Base-by-base conservation (phyloP, 1,284 basidiomycete species). In the Fistulina hepatica region DNA sequence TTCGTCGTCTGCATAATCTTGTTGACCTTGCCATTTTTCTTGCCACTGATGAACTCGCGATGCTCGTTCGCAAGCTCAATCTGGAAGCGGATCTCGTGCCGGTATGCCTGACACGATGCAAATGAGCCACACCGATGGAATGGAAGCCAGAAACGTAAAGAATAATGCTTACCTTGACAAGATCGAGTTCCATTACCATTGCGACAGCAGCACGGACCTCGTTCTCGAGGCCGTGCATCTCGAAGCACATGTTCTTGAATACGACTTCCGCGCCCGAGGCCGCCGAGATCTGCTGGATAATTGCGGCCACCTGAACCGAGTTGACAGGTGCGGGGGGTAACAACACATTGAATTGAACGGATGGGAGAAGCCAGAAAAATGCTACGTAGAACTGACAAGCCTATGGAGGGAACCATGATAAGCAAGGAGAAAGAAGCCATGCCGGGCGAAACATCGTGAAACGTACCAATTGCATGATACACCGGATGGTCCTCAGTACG, bases 1-100 rank as follows among this genome's bases (percentile, higher is more conserved):
- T 86, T 88, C 23, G 89, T 84, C 6, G 81, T 83, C 63, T 94
- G 91, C 89, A 94, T 95, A 56, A 95, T 93, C 65, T 95, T 95
- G 69, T 95, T 95, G 58, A 95, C 90, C 64, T 97, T 97, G 44
- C 92, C 92, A 50, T 95, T 95, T 71, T 95, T 95, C 69, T 97
- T 97, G 33, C 92, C 92, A 42, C 84, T 88, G 59, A 98, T 97
- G 60, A 98, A 98, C 51, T 98, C 95, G 48, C 93, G 82, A 53
- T 97, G 93, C 57, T 97, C 94, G 57, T 94, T 97, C 31, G 93
- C 89, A 9, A 98, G 75, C 63, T 98, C 95, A 44, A 97, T 91
- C 63, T 97, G 94, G 69, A 98, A 97, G 36, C 91, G 86, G 45
- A 98, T 90, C 64, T 98, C 93, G 54, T 93, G 89, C 53, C 95